Evolutionary conservation across 2,329 filamentous ascomycete species (phyloP).

Genomic region (Teratosphaeria pseudoeucalypti): DNA sequence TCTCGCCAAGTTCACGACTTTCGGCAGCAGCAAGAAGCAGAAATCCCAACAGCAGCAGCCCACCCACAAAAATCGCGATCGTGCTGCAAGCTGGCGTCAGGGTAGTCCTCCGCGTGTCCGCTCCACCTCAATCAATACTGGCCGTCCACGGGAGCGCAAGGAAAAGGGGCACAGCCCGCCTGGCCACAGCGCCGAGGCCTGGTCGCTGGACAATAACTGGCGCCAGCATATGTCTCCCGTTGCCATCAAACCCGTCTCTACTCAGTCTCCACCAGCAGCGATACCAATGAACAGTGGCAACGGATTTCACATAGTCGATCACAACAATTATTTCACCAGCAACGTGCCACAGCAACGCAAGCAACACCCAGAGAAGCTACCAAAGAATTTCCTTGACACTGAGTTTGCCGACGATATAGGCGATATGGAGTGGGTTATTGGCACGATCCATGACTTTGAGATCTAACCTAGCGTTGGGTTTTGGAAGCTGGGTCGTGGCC

Average conservation of each 20-base stretch:
- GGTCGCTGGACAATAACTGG: constrained; percentile 41
- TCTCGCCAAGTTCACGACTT: constrained; percentile 22
- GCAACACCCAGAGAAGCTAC: constrained; percentile 15
- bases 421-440: constrained; percentile 90
- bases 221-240: constrained; percentile 30
- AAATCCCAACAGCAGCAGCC: constrained; percentile 9
- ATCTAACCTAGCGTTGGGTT: constrained; percentile 31
- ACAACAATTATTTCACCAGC: constrained; percentile 4
- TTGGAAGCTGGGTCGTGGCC: constrained; percentile 26
- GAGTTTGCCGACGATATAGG: constrained; percentile 51
- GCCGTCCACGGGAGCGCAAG: constrained; percentile 25
- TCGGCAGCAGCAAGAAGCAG: constrained; percentile 24
- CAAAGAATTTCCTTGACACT: constrained; percentile 28
- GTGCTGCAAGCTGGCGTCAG: constrained; percentile 23
- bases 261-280: constrained; percentile 1
- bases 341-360: constrained; percentile 7
- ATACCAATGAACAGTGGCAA: neutral
- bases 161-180: constrained; percentile 11
- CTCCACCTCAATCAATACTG: constrained; percentile 28
- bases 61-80: constrained; percentile 19
- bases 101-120: constrained; percentile 17
- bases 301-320: constrained; percentile 4
- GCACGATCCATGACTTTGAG: constrained; percentile 32
- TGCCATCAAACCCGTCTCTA: constrained; percentile 8
- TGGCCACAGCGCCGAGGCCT: constrained; percentile 13